Evolutionary conservation across 805 yeast genomes (phyloP), one percentile per base, ranked within the genome.

Genomic region (Metschnikowia cerradonensis): DNA sequence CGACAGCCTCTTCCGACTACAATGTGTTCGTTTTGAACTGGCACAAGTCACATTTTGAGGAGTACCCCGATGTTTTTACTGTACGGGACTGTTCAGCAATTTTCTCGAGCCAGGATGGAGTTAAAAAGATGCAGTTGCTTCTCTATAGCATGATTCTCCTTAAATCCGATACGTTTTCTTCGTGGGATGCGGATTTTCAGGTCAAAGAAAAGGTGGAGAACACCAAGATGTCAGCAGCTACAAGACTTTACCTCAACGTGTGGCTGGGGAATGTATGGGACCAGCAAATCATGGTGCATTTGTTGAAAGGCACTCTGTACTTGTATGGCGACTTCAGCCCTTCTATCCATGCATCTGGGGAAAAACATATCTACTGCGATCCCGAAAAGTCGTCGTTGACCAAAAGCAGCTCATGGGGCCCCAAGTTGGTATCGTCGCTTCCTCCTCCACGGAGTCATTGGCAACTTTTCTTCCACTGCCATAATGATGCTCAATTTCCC

Each of bases 221-320:
- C 47, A 75, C 90, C 1, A 81, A 80, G 61, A 86, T 91, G 91
- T 85, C 96, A 0, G 76, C 88, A 8, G 95, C 96, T 0, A 79
- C 94, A 0, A 77, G 73, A 11, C 70, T 88, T 1, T 50, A 54
- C 36, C 60, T 66, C 6, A 73, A 79, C 45, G 79, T 90, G 5
- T 91, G 92, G 91, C 75, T 86, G 47, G 98, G 98, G 2, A 92
- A 91, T 61, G 71, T 83, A 1, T 81, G 88, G 56, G 96, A 91
- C 64, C 81, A 75, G 61, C 84, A 82, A 53, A 67, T 67, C 14
- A 67, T 67, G 67, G 52, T 55, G 58, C 53, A 52, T 26, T 52
- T 48, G 34, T 41, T 55, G 37, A 54, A 46, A 32, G 44, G 49
- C 8, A 51, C 49, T 13, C 47, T 20, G 15, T 50, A 50, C 7